Evolutionary conservation across 768 basidiomycete species (phyloP).

Genomic region (Mycena vitilis): DNA sequence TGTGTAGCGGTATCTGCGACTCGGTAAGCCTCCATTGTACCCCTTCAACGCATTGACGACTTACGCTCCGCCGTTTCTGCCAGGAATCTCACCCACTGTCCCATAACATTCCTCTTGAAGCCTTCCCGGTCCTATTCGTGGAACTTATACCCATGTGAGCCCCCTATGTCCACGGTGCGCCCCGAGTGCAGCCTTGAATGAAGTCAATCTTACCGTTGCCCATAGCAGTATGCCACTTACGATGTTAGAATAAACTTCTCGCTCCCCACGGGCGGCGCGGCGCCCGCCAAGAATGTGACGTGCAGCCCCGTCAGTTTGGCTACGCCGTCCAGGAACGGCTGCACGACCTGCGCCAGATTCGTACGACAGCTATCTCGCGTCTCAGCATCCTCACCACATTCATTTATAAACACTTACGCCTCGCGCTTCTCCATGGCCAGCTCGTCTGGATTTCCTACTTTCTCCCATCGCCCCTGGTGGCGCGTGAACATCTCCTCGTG

Average conservation of each 20-base stretch:
- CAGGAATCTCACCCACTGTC: constrained; percentile 14
- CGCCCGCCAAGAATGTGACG: constrained; percentile 12
- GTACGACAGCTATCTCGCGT: background rate
- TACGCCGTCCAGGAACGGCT: constrained; percentile 8
- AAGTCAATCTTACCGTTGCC: too few relatives aligned
- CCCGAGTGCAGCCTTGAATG: constrained; percentile 21
- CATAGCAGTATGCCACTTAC: too few relatives aligned
- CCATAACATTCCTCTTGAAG: constrained; percentile 12
- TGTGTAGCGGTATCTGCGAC: too few relatives aligned
- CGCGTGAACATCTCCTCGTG: background rate
- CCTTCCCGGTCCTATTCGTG: background rate
- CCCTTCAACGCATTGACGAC: too few relatives aligned
- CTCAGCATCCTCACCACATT: too few relatives aligned
- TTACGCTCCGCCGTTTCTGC: background rate
- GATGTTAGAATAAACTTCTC: background rate
- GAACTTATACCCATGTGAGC: background rate
- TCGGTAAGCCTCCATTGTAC: too few relatives aligned
- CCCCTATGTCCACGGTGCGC: background rate
- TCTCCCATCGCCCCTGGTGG: background rate
- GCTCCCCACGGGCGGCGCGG: background rate
- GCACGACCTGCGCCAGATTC: constrained; percentile 14
- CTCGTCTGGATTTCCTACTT: background rate
- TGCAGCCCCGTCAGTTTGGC: constrained; percentile 15
- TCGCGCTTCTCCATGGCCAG: background rate
- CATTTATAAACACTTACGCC: background rate